Conservation (phyloP, 2,329 filamentous ascomycete genomes). For the Fusarium poae region DNA sequence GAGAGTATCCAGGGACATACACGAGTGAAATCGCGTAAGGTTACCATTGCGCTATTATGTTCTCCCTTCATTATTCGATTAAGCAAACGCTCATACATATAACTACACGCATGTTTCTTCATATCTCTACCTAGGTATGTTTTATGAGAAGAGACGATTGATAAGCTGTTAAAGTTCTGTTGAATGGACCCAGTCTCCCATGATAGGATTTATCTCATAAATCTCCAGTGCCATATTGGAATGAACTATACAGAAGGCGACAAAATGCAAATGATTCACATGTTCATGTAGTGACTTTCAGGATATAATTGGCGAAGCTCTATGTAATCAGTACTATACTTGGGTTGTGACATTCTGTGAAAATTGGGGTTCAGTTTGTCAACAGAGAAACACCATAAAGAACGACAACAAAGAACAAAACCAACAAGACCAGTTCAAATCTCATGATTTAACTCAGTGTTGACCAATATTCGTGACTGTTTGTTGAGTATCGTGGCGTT, state of each 20-base stretch:
- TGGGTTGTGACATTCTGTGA: background rate
- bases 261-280: background rate
- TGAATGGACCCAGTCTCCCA: no score
- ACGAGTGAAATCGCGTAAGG: background rate
- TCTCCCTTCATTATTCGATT: background rate
- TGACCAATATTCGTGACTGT: background rate
- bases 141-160: background rate
- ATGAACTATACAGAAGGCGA: background rate
- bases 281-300: background rate
- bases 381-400: background rate
- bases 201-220: background rate
- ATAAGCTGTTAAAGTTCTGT: background rate
- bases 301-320: background rate
- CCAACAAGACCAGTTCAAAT: background rate
- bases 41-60: background rate
- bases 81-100: background rate
- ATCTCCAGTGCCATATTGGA: background rate
- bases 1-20: background rate
- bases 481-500: background rate
- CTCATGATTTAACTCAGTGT: background rate
- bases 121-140: background rate
- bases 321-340: background rate
- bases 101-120: background rate
- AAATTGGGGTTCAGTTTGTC: background rate
- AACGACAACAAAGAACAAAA: background rate